Conservation (phyloP, 2,329 filamentous ascomycete species). For the Pseudogymnoascus sp. region DNA sequence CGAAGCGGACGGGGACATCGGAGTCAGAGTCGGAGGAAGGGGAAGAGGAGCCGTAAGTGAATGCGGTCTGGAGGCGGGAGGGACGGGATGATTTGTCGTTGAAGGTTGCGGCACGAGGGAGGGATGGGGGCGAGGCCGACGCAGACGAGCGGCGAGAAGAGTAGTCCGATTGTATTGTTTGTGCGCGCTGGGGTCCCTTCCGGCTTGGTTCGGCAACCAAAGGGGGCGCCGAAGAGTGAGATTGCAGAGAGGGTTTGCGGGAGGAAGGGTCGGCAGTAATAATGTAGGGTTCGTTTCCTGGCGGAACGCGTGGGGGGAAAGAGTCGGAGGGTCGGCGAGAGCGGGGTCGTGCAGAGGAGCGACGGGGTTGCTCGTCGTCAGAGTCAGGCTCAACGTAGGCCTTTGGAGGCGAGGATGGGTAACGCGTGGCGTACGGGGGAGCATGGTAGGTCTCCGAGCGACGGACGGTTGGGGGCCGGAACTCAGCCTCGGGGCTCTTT, state of each 20-base stretch:
- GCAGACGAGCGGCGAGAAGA: slow-evolving; percentile 10
- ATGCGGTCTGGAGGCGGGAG: slow-evolving; percentile 12
- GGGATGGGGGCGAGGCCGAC: slow-evolving; percentile 16
- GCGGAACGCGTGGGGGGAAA: slow-evolving; percentile 11
- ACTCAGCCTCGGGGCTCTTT: slow-evolving; percentile 13
- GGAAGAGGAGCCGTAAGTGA: slow-evolving; percentile 17
- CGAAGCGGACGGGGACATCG: slow-evolving; percentile 16
- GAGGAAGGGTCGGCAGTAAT: slow-evolving; percentile 24
- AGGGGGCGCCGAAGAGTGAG: slow-evolving; percentile 24
- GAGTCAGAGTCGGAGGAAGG: slow-evolving; percentile 16
- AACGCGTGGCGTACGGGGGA: slow-evolving; percentile 21
- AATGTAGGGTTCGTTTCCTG: slow-evolving; percentile 15
- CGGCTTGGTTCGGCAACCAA: slow-evolving; percentile 14
- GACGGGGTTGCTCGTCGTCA: slow-evolving; percentile 26
- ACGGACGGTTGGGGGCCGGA: slow-evolving; percentile 16
- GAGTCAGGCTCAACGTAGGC: slow-evolving; percentile 13
- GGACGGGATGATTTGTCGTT: slow-evolving; percentile 3
- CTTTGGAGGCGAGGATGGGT: slow-evolving; percentile 17
- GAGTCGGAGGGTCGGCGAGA: slow-evolving; percentile 23
- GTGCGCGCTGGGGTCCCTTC: slow-evolving; percentile 24
- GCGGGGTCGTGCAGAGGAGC: slow-evolving; percentile 24
- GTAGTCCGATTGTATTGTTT: slow-evolving; percentile 23
- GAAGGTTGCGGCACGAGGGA: slow-evolving; percentile 25
- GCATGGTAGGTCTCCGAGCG: slow-evolving; percentile 26
- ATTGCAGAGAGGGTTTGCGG: slow-evolving; percentile 23